phyloP scores from a whole-genome alignment of 2,329 filamentous ascomycete genomes.

The Apiospora malaysiana region DNA sequence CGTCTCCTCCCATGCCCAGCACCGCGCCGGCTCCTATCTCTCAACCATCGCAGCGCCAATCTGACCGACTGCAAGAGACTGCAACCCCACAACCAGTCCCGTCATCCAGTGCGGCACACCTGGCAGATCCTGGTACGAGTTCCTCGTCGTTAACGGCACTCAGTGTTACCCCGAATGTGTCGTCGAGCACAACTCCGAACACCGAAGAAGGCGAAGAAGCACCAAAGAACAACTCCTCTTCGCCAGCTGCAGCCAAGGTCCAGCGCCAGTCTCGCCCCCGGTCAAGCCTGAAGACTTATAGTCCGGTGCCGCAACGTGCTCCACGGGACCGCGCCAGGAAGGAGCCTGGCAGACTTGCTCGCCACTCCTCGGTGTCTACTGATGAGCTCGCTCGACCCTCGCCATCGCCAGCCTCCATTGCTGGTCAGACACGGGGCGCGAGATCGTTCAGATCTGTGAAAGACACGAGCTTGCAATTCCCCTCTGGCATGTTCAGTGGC shows the following conservation, averaged over 20 bases:
- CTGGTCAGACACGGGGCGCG: not conserved
- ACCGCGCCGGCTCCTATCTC: conserved; percentile 24
- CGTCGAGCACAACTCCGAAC: conserved; percentile 35
- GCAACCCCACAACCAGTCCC: not conserved
- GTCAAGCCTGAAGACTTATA: conserved; percentile 34
- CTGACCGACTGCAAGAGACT: not conserved
- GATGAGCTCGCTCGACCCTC: conserved; percentile 1
- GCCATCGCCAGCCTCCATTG: conserved; percentile 6
- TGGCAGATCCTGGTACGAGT: conserved; percentile 26
- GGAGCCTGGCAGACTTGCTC: conserved; percentile 21
- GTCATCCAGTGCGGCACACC: not conserved
- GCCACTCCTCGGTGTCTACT: conserved; percentile 11
- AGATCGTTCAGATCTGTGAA: conserved; percentile 24
- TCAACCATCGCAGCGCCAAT: conserved; percentile 2
- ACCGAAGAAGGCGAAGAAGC: conserved; percentile 31
- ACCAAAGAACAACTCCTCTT: conserved; percentile 33
- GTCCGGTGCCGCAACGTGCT: not conserved
- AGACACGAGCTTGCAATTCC: not conserved
- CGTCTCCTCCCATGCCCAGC: conserved; percentile 18
- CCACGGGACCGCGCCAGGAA: conserved; percentile 28
- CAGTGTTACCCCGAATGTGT: conserved; percentile 35
- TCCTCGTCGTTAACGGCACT: conserved; percentile 36
- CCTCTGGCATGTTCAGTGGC: conserved; percentile 65
- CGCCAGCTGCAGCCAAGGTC: conserved; percentile 40
- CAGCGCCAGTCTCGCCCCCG: conserved; percentile 35